Evolutionary conservation across 2,329 filamentous ascomycete genomes (phyloP), one percentile per base, ranked within the genome.

Genomic region (Metarhizium album): DNA sequence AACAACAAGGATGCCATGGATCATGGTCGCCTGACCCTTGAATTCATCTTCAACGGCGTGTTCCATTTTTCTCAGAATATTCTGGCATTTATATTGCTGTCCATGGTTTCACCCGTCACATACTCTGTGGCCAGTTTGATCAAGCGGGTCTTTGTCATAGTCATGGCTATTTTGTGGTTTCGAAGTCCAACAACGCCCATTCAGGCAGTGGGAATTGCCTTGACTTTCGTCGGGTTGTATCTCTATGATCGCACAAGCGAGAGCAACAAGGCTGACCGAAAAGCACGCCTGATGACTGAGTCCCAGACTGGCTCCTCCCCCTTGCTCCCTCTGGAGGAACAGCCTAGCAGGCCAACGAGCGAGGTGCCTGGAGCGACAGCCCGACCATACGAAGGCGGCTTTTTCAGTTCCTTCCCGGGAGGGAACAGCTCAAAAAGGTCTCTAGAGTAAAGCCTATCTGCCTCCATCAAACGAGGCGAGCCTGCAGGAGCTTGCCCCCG

Each of bases 41-140:
- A 98, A 64, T 97, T 95, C 65, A 66, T 97, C 48, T 97, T 98
- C 76, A 98, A 98, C 66, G 93, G 93, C 50, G 84, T 89, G 3
- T 96, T 95, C 64, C 93, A 98, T 68, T 98, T 97, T 67, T 87
- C 82, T 16, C 93, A 98, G 63, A 96, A 95, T 63, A 94, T 98
- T 49, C 78, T 98, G 50, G 93, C 93, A 0, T 98, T 98, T 64
- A 75, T 95, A 22, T 76, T 98, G 5, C 74, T 98, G 6, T 95
- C 90, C 49, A 86, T 95, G 73, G 86, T 97, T 13, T 95, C 90
- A 0, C 93, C 93, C 0, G 93, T 98, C 37, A 97, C 93, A 0
- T 98, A 98, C 71, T 95, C 89, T 0, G 91, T 98, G 37, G 93
- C 93, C 35, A 94, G 87, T 51, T 74, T 98, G 54, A 93, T 98